Conservation (phyloP, 768 basidiomycete species). For the Hebeloma cylindrosporum region DNA sequence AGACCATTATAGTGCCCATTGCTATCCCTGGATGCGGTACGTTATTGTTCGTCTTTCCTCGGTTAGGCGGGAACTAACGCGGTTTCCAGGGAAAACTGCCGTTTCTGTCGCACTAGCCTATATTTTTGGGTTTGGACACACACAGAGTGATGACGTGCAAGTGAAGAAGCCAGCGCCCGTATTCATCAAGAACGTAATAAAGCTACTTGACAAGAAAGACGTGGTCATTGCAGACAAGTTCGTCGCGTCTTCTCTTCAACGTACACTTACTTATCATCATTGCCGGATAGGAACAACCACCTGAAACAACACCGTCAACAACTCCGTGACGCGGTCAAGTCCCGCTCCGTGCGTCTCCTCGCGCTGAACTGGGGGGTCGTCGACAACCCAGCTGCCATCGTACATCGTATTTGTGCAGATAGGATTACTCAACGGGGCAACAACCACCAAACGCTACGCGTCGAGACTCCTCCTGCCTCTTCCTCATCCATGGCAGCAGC, state of each 20-base stretch:
- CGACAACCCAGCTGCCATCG: constrained; percentile 52
- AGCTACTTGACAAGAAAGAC: constrained; percentile 58
- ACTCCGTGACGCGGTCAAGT: constrained; percentile 54
- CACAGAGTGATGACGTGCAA: constrained; percentile 88
- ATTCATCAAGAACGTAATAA: constrained; percentile 73
- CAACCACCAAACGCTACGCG: constrained; percentile 81
- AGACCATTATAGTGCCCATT: constrained; percentile 84
- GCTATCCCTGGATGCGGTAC: constrained; percentile 92
- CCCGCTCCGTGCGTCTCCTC: constrained; percentile 68
- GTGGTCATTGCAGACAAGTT: constrained; percentile 95
- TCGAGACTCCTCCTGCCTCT: constrained; percentile 49
- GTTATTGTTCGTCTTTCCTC: constrained; percentile 32
- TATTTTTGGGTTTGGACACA: constrained; percentile 87
- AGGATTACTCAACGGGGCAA: constrained; percentile 75
- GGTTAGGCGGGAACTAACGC: no score
- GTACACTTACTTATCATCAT: background rate
- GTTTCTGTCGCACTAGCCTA: constrained; percentile 75
- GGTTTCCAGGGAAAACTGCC: constrained; percentile 82
- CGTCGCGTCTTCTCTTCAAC: constrained; percentile 22
- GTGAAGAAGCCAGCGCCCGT: constrained; percentile 68
- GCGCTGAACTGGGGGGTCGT: constrained; percentile 79
- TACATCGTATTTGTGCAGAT: constrained; percentile 76
- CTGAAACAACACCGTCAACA: constrained; percentile 72
- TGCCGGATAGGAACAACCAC: constrained; percentile 76
- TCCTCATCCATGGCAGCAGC: constrained; percentile 40